Evolutionary conservation across 345 rosid species (phyloP), one percentile per base, ranked within the genome.

Genomic region (Camelina laxa): DNA sequence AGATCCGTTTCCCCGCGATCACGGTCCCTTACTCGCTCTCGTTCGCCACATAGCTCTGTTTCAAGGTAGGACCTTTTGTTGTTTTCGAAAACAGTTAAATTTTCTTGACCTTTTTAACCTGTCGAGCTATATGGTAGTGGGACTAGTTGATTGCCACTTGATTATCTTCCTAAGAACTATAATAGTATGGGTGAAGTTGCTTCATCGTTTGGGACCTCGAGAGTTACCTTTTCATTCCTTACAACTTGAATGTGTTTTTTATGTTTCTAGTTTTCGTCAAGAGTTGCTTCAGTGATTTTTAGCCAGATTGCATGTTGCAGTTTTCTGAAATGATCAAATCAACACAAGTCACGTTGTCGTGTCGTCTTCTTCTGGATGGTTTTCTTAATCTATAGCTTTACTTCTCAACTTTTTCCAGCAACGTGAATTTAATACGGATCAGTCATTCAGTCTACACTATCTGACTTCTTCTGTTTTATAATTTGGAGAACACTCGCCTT

Each of bases 1-100:
- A 78, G 88, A 75, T 89, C 92, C 36, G 80, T 67, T 66, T 85
- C 93, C 36, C 81, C 86, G 5, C 75, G 35, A 45, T 83, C 91
- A 38, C 67, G n/a, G 60, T 82, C 88, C 2, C 67, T 81, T 59
- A 76, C 87, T 67, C 67, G 15, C 38, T 83, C 88, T 6, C 75
- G 81, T 47, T 79, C 93, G 20, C 84, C 85, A 59, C 72, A 70
- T 11, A 82, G 55, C 76, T 80, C 90, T 36, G 15, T 70, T 50
- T 87, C 91, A 11, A 88, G 98, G 98, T 88, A 83, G 35, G 38
- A 47, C 19, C 35, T 53, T 19, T 39, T 56, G 24, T 30, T 35
- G 17, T 16, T 73, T 45, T 16, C 13, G 20, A 20, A 30, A 17
- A 5, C 4, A 33, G 9, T 74, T 67, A 33, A 33, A 33, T 10